A percentile compares a stretch with the other conserved stretches of the same genome.
These are phyloP conservation scores for Seiridium unicorne DNA, from an alignment of 2,329 filamentous ascomycete genomes.

Conservation along the genomic window DNA sequence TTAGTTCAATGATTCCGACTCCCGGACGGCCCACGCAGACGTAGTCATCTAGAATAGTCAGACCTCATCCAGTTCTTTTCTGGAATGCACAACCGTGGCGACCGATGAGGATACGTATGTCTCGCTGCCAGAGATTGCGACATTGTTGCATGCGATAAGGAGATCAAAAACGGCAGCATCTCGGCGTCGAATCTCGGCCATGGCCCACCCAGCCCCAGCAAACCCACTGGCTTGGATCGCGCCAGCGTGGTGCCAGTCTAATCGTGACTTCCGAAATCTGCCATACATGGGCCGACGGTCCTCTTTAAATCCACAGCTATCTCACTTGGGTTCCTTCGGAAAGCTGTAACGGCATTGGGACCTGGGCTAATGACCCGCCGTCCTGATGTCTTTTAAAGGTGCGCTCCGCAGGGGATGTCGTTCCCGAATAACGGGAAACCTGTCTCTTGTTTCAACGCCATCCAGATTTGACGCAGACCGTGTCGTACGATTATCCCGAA, in stretches of 20 bases:
- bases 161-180: background rate
- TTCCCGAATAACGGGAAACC: background rate
- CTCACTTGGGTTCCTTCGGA: background rate
- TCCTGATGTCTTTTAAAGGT: background rate
- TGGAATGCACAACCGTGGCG: no score
- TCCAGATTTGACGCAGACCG: background rate
- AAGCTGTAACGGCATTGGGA: constrained; percentile 3
- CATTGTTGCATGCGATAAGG: background rate
- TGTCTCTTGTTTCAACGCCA: background rate
- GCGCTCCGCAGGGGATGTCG: no score
- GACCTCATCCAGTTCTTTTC: no score
- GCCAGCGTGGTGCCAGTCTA: background rate
- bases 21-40: no score
- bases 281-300: background rate
- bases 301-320: constrained; percentile 1
- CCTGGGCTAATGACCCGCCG: background rate
- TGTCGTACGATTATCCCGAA: background rate
- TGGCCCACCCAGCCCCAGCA: background rate
- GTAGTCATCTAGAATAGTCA: no score
- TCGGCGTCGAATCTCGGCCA: background rate
- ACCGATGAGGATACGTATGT: no score
- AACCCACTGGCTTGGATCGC: constrained; percentile 3
- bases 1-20: no score
- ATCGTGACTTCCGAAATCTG: background rate
- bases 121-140: background rate